A percentile compares a stretch with the other conserved stretches of the same genome.
phyloP scores from a whole-genome alignment of 345 rosid genomes.

The Cardamine chenopodiifolia region DNA sequence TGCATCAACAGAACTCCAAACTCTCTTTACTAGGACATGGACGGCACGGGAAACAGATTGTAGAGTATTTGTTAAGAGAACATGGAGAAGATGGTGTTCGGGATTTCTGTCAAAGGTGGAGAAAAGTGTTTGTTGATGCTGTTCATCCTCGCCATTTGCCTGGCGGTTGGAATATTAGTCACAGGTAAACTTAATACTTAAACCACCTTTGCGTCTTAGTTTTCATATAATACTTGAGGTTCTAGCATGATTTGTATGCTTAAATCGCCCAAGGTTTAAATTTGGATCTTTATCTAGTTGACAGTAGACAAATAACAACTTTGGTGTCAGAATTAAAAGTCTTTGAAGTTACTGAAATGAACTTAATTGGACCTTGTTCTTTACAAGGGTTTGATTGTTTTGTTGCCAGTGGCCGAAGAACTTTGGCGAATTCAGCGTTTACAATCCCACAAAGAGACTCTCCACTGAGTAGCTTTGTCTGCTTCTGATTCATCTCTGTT shows the following conservation, averaged over 20 bases:
- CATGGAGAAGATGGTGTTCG: conserved; percentile 74
- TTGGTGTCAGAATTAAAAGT: conserved; percentile 9
- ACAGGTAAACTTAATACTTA: conserved; percentile 41
- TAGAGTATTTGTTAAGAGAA: conserved; percentile 62
- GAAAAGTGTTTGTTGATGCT: conserved; percentile 87
- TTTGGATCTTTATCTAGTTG: conserved; percentile 8
- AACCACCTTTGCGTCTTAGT: background rate
- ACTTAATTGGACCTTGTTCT: conserved; percentile 30
- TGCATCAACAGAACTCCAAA: conserved; percentile 57
- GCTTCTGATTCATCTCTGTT: background rate
- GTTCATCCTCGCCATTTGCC: conserved; percentile 81
- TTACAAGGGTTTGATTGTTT: conserved; percentile 59
- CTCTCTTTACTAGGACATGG: conserved; percentile 93
- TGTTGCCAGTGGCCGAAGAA: conserved; percentile 85
- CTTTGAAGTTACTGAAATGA: background rate
- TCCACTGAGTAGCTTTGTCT: conserved; percentile 11
- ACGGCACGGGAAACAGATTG: conserved; percentile 90
- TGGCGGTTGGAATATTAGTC: conserved; percentile 87
- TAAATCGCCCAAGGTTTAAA: background rate
- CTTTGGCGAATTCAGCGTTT: conserved; percentile 89
- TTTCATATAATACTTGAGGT: background rate
- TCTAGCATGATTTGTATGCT: background rate
- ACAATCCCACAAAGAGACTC: conserved; percentile 61
- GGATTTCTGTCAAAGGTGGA: conserved; percentile 90
- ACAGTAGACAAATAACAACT: background rate